Base-by-base conservation (phyloP, 352 stramenopile genomes). In the Globisporangium megalacanthum region DNA sequence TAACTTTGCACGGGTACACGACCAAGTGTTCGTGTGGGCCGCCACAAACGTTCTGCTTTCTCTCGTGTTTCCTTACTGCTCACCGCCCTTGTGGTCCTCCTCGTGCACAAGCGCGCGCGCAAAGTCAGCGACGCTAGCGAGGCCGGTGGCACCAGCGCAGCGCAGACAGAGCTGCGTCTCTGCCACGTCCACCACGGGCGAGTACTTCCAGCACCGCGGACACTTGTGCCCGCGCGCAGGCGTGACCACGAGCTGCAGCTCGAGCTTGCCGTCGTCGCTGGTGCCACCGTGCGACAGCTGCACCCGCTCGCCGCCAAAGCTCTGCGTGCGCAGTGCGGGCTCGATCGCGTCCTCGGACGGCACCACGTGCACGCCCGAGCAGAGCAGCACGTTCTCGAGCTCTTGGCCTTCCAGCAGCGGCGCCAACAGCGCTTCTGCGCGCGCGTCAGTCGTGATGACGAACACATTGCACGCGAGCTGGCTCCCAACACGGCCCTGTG, bases 181-280 rank as follows among this genome's bases (percentile, higher is more conserved):
- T 0, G 50, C 58, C 1, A 56, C 70, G 52, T 89, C 77, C 8
- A 89, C 79, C 41, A 87, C 79, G 0, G 58, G 47, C 31, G 73
- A 65, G 58, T 91, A 93, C 64, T 95, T 94, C 85, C 85, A 96
- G 77, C 87, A 96, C 14, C 87, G 85, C 33, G 84, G 79, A 56
- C 89, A 97, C 67, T 97, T 97, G 61, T 90, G 73, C 33, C 82
- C 86, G 47, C 68, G 67, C 11, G 87, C 83, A 6, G 56, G 70
- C 45, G 69, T 73, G 50, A 97, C 67, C 5, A 85, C 64, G 11
- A 92, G 52, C 60, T 77, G 60, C 17, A 92, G 52, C 3, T 77
- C 53, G n/a, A 82, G 65, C 42, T 78, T 72, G 6, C 73, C 64
- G 17, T 70, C 68, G n/a, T 72, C 69, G n/a, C 50, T 19, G 31